Conservation (phyloP, 164 flowering plant genomes). For the Houttuynia cordata region DNA sequence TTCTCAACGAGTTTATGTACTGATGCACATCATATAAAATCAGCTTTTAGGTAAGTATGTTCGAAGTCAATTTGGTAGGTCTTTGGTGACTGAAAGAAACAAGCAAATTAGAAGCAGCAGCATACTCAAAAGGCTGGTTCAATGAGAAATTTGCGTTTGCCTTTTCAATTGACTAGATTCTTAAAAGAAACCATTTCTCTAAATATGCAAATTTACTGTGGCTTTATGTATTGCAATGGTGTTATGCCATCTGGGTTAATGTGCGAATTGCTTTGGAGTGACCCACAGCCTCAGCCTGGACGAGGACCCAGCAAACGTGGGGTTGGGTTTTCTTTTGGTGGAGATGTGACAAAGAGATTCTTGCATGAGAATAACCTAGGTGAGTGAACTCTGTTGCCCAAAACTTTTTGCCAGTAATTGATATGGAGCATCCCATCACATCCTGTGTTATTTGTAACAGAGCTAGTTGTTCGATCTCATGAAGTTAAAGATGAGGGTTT, state of each 20-base stretch:
- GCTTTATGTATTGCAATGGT: too few relatives aligned
- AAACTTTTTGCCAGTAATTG: background rate
- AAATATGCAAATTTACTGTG: background rate
- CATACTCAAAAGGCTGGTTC: too few relatives aligned
- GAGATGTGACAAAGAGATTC: slow-evolving; percentile 84
- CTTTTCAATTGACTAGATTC: too few relatives aligned
- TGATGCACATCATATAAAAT: too few relatives aligned
- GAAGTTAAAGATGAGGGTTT: slow-evolving; percentile 99
- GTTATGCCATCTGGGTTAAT: slow-evolving; percentile 52
- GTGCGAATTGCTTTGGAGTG: slow-evolving; percentile 99
- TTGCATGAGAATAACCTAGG: slow-evolving; percentile 83
- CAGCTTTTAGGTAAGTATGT: too few relatives aligned
- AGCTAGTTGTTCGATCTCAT: slow-evolving; percentile 82
- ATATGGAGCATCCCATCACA: background rate
- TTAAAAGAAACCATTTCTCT: background rate
- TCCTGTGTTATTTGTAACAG: slow-evolving; percentile 26
- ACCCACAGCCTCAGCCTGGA: slow-evolving; percentile 89
- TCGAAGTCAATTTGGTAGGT: too few relatives aligned
- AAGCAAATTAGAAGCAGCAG: too few relatives aligned
- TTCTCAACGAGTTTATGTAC: too few relatives aligned
- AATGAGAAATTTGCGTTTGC: too few relatives aligned
- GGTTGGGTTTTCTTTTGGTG: slow-evolving; percentile 94
- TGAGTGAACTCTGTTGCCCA: slow-evolving; percentile 15
- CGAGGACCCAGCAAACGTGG: slow-evolving; percentile 99
- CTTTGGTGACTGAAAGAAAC: too few relatives aligned